Evolutionary conservation across 1,284 basidiomycete genomes (phyloP), one percentile per base, ranked within the genome.

Genomic region (Naganishia albida): DNA sequence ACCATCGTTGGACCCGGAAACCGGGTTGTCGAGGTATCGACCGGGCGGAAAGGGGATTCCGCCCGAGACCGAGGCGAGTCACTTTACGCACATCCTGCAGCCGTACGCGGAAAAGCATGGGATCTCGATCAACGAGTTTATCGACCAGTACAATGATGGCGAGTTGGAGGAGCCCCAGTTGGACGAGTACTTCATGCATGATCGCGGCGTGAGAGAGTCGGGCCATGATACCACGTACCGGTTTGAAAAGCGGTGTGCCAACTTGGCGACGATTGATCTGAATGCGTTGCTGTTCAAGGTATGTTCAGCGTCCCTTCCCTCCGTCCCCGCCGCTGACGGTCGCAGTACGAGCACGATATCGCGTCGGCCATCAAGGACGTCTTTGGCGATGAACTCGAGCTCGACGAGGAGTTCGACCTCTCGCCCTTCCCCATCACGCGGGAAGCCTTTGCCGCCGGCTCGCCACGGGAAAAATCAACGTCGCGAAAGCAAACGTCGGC

Each of bases 171-270:
- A 96, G 80, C 93, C 94, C 7, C 85, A 83, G 68, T 85, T 99
- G 6, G 95, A 99, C 80, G 93, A 93, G 73, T 99, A 98, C 82
- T 98, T 99, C 83, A 78, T 94, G 71, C 95, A 99, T 80, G 95
- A 99, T 77, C 90, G 94, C 66, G 86, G 91, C 2, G 93, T 97
- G 48, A 88, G 93, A 62, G 91, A 94, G 81, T 91, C 88, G 34
- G 95, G 95, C 34, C 95, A 99, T 80, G 95, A 99, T 79, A 99
- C 95, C 67, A 91, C 93, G 2, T 99, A 98, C 79, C 87, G 96
- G 13, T 90, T 98, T 74, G 95, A 99, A 83, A 94, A 93, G 71
- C 81, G 82, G 62, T 98, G 94, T 74, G 86, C 93, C 25, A 94
- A 98, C 80, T 86, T 99, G 43, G 94, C 88, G 7, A 99, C 95